These are phyloP conservation scores for Chimonanthus praecox DNA, from an alignment of 164 flowering plant genomes.

Conservation along the genomic window DNA sequence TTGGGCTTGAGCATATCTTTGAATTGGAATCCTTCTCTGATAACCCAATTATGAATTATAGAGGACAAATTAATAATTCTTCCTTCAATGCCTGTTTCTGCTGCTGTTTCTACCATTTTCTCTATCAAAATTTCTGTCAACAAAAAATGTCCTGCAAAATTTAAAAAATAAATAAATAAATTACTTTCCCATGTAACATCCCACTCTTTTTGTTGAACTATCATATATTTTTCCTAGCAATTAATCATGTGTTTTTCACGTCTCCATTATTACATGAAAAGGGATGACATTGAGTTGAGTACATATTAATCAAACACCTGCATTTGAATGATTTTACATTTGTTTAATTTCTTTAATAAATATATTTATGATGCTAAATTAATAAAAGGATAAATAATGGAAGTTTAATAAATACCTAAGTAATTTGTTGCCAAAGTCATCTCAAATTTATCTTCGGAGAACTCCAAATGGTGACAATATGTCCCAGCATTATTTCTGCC, in stretches of 20 bases:
- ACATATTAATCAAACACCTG: too few species aligned
- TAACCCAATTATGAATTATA: conserved; percentile 80
- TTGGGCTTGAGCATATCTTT: conserved; percentile 55
- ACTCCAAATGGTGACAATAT: conserved; percentile 71
- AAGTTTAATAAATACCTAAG: conserved; percentile 47
- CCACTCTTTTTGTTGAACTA: not conserved
- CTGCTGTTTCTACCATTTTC: conserved; percentile 82
- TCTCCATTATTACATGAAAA: too few species aligned
- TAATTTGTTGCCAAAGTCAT: conserved; percentile 96
- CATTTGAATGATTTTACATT: too few species aligned
- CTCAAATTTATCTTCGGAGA: conserved; percentile 91
- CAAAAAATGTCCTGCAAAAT: conserved; percentile 75
- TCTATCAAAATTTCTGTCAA: conserved; percentile 72
- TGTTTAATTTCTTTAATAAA: not conserved
- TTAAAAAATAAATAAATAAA: too few species aligned
- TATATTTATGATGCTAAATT: not conserved
- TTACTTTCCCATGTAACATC: not conserved
- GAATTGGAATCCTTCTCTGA: conserved; percentile 51
- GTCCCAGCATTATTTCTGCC: conserved; percentile 97
- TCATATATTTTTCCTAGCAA: too few species aligned
- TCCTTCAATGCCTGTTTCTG: conserved; percentile 65
- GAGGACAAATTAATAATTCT: conserved; percentile 94
- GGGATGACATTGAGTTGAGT: too few species aligned
- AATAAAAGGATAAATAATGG: not conserved
- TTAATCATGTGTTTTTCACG: too few species aligned